Conservation (phyloP, 164 flowering plant species). For the Chimonanthus salicifolius region DNA sequence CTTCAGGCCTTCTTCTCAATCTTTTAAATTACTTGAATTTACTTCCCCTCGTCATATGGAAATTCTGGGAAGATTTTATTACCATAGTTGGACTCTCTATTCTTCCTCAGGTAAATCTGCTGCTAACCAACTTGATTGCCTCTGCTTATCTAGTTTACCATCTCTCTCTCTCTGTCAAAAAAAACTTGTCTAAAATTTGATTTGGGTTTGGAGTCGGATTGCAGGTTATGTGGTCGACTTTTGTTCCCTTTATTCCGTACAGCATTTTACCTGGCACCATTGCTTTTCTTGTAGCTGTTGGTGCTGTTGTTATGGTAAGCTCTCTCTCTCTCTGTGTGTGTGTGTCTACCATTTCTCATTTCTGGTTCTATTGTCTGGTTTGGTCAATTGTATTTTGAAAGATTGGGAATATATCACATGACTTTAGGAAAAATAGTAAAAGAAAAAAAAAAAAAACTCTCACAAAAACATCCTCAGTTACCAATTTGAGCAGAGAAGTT, state of each 20-base stretch:
- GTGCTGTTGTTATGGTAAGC: constrained; percentile 19
- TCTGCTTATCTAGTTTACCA: not conserved
- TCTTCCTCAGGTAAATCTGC: constrained; percentile 69
- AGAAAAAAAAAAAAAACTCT: too few species aligned
- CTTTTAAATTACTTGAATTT: constrained; percentile 58
- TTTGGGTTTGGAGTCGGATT: not conserved
- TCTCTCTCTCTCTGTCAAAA: not conserved
- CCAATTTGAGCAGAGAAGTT: too few species aligned
- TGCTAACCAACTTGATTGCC: not conserved
- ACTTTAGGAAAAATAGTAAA: too few species aligned
- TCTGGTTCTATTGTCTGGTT: too few species aligned
- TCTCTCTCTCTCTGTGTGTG: not conserved
- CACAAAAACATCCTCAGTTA: too few species aligned
- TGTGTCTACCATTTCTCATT: too few species aligned
- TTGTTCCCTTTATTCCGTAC: constrained; percentile 19
- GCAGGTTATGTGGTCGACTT: constrained; percentile 26
- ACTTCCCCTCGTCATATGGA: constrained; percentile 53
- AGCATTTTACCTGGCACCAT: constrained; percentile 20
- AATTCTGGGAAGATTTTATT: constrained; percentile 87
- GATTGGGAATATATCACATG: too few species aligned
- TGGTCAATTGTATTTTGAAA: too few species aligned
- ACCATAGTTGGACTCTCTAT: constrained; percentile 78
- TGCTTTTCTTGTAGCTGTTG: constrained; percentile 13
- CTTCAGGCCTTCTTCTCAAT: constrained; percentile 58
- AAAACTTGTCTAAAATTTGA: too few species aligned